Percentiles rank a stretch among this genome's conserved stretches.
phyloP scores from a whole-genome alignment of 179 eudicot genomes.

The Monotropa hypopitys region DNA sequence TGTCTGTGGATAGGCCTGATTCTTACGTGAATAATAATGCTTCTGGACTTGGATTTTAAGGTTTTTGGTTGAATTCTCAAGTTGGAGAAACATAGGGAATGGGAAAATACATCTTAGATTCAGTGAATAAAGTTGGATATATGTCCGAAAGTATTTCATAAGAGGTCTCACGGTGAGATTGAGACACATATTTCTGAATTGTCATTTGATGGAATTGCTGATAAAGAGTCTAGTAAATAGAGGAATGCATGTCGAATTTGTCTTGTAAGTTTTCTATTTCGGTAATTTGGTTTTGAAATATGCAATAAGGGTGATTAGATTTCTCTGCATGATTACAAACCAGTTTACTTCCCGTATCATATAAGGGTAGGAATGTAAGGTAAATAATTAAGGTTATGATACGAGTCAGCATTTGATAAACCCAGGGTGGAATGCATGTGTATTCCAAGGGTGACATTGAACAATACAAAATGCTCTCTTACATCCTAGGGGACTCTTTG shows the following conservation, averaged over 20 bases:
- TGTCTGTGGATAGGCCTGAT: neutral
- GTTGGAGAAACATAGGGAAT: neutral
- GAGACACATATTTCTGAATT: neutral
- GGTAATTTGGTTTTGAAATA: neutral
- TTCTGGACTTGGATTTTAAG: neutral
- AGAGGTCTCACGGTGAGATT: neutral
- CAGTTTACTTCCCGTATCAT: neutral
- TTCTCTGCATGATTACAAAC: neutral
- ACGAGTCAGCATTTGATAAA: neutral
- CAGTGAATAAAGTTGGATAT: conserved; percentile 2
- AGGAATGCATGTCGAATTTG: neutral
- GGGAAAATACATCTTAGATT: neutral
- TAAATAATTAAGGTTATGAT: neutral
- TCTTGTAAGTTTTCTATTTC: neutral
- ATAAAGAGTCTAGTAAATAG: neutral
- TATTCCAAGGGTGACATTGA: neutral
- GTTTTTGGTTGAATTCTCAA: neutral
- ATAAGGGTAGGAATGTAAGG: neutral
- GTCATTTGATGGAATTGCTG: neutral
- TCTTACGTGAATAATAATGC: neutral
- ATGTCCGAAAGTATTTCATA: neutral
- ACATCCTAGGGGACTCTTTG: too few relatives aligned
- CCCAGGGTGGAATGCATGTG: neutral
- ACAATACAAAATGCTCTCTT: neutral
- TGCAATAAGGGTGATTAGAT: neutral